Conservation (phyloP, 2,329 filamentous ascomycete genomes). For the Fusarium anguioides region DNA sequence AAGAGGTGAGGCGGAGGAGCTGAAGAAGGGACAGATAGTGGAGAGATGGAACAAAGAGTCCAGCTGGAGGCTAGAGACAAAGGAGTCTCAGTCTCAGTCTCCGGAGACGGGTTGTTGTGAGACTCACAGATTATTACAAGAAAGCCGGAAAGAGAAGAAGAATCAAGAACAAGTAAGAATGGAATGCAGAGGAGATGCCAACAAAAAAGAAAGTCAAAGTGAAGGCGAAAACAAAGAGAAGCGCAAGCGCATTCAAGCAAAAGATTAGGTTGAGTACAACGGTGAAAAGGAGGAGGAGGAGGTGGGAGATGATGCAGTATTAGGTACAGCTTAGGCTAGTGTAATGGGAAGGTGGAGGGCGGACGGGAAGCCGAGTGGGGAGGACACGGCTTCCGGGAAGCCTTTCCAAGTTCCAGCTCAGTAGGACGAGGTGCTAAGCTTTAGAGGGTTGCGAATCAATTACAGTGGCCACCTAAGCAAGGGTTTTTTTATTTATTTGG, state of each 20-base stretch:
- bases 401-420: constrained; percentile 3
- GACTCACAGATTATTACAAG: constrained; percentile 38
- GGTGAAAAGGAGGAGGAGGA: constrained; percentile 39
- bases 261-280: constrained; percentile 31
- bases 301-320: constrained; percentile 37
- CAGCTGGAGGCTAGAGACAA: constrained; percentile 15
- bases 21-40: constrained; percentile 36
- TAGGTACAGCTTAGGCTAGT: constrained; percentile 7
- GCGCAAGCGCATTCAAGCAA: constrained; percentile 41
- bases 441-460: constrained; percentile 30
- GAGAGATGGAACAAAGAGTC: constrained; percentile 32
- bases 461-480: constrained; percentile 13
- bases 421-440: constrained; percentile 29
- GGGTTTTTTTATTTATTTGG: background rate
- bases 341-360: constrained; percentile 18
- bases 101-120: background rate
- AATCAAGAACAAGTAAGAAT: constrained; percentile 33
- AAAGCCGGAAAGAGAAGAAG: constrained; percentile 25
- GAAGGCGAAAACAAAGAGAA: constrained; percentile 31
- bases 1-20: constrained; percentile 29
- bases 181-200: constrained; percentile 31
- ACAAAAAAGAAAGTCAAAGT: constrained; percentile 33
- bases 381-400: constrained; percentile 23
- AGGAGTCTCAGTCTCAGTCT: constrained; percentile 10
- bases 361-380: constrained; percentile 36